phyloP scores from a whole-genome alignment of 2,329 filamentous ascomycete species.

The Colletotrichum higginsianum region DNA sequence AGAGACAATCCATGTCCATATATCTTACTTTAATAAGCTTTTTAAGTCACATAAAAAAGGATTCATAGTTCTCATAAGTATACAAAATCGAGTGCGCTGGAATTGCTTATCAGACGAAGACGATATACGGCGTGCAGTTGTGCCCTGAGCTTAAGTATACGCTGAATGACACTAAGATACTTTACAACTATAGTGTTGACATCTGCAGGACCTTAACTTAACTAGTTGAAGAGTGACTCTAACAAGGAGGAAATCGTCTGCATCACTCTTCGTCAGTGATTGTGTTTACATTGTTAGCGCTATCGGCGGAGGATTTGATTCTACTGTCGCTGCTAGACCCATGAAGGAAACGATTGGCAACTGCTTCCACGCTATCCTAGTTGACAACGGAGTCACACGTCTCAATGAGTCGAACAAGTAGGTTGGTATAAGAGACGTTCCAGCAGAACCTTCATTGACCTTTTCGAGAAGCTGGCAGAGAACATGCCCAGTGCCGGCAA shows the following conservation, averaged over 20 bases:
- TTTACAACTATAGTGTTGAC: conserved; percentile 86
- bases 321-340: conserved; percentile 86
- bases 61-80: conserved; percentile 82
- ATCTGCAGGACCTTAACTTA: conserved; percentile 82
- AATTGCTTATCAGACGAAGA: conserved; percentile 79
- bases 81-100: conserved; percentile 83
- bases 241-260: conserved; percentile 83
- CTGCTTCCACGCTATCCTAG: conserved; percentile 86
- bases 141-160: conserved; percentile 83
- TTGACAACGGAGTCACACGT: conserved; percentile 87
- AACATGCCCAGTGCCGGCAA: conserved; percentile 78
- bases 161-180: conserved; percentile 75
- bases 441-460: conserved; percentile 74
- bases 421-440: conserved; percentile 85
- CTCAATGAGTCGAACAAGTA: conserved; percentile 78
- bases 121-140: conserved; percentile 87
- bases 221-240: conserved; percentile 92
- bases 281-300: conserved; percentile 82
- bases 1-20: conserved; percentile 80
- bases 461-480: conserved; percentile 72
- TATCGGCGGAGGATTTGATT: conserved; percentile 83
- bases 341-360: conserved; percentile 87
- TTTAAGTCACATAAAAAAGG: conserved; percentile 75
- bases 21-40: conserved; percentile 93
- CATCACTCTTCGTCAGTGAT: conserved; percentile 85